phyloP scores from a whole-genome alignment of 1,284 basidiomycete genomes.

The Trametes sp. region DNA sequence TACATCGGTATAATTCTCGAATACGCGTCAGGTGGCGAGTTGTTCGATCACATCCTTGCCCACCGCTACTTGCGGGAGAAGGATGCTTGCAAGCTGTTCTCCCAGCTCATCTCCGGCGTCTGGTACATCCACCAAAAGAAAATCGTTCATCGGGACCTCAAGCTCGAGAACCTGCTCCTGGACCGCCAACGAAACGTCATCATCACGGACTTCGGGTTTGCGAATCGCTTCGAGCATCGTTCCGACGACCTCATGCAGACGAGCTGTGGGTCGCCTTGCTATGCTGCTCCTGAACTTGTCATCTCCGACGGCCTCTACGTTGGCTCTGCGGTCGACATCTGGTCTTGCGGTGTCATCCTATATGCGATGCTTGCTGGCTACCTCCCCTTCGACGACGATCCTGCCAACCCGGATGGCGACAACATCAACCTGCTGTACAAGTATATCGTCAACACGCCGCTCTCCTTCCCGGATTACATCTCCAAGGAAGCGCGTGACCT shows the following conservation, averaged over 20 bases:
- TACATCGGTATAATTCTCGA: conserved; percentile 99
- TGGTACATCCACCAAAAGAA: conserved; percentile 99
- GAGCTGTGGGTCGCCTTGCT: conserved; percentile 96
- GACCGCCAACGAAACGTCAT: conserved; percentile 98
- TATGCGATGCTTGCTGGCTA: conserved; percentile 99
- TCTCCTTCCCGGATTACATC: conserved; percentile 95
- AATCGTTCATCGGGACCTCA: conserved; percentile 99
- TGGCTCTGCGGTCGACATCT: conserved; percentile 98
- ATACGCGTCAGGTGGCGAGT: conserved; percentile 97
- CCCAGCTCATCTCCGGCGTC: conserved; percentile 98
- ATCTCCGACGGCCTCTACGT: conserved; percentile 98
- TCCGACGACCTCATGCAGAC: conserved; percentile 98
- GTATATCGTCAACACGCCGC: conserved; percentile 97
- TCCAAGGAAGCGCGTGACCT: conserved; percentile 80
- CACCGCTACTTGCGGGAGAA: conserved; percentile 96
- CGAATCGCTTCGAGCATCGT: conserved; percentile 94
- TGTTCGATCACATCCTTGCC: conserved; percentile 99
- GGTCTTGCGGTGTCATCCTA: conserved; percentile 99
- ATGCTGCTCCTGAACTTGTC: conserved; percentile 99
- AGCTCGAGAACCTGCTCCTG: conserved; percentile 97
- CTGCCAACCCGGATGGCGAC: conserved; percentile 97
- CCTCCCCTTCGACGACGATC: conserved; percentile 99
- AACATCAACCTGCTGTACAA: conserved; percentile 99
- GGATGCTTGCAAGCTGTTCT: conserved; percentile 96
- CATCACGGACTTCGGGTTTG: conserved; percentile 99